Evolutionary conservation across 352 stramenopile species (phyloP), one percentile per base, ranked within the genome.

Genomic region (Elongisporangium undulatum): DNA sequence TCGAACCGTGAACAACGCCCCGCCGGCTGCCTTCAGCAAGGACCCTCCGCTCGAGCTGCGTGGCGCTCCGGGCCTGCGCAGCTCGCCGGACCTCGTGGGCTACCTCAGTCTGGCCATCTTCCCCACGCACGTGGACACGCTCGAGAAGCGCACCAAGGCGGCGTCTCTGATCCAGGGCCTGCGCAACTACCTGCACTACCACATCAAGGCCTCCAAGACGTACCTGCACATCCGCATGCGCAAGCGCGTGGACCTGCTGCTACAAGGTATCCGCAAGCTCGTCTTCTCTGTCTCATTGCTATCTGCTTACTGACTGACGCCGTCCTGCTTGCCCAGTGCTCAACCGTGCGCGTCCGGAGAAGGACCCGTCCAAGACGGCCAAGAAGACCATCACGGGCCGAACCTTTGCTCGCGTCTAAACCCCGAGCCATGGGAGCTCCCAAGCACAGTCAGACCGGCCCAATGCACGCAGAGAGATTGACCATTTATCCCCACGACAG

Each of bases 121-220:
- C 73, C 77, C 89, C 41, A 85, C 73, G 24, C 94, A 98, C 68
- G 87, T 98, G 21, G 78, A 95, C 56, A 88, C 79, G 56, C 77
- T 79, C 10, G 87, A 83, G 59, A 96, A 97, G 74, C 89, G 91
- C 38, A 77, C 89, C 38, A 97, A 97, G 68, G 84, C 86, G 0
- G 85, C 95, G 26, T 94, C 83, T 34, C 72, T 97, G 15, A 70
- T 98, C 34, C 77, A 94, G 55, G 71, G 87, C 17, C 95, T 98
- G 63, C 85, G 92, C 23, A 95, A 94, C 63, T 98, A 98, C 84
- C 69, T 98, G 53, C 91, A 97, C 71, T 98, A 98, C 82, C 94
- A 98, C 75, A 97, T 98, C 71, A 98, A 98, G 83, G 90, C 91
- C 17, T 97, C 92, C 38, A 98, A 98, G 75, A 97, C 92, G 53